Conservation (phyloP, 202 grass and related monocot species). For the Alloteropsis angusta region DNA sequence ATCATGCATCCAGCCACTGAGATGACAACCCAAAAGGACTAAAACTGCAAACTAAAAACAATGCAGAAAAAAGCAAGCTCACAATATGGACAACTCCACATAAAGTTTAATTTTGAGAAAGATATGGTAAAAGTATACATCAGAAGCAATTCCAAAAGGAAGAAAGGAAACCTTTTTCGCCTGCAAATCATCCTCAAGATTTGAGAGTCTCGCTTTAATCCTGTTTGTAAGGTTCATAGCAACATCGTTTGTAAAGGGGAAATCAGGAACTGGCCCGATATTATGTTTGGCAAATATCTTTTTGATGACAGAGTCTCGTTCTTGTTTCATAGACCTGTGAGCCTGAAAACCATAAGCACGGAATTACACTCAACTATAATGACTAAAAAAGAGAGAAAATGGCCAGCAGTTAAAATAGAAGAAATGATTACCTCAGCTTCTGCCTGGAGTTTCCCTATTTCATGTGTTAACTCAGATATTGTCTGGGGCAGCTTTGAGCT, state of each 20-base stretch:
- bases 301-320: constrained; percentile 65
- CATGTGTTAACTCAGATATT: constrained; percentile 39
- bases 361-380: constrained; percentile 9
- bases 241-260: constrained; percentile 63
- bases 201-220: constrained; percentile 50
- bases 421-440: constrained; percentile 73
- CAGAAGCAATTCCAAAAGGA: constrained; percentile 8
- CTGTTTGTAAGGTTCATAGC: constrained; percentile 61
- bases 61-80: not conserved
- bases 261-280: constrained; percentile 65
- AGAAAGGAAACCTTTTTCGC: constrained; percentile 68
- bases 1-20: not conserved
- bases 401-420: not conserved
- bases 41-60: constrained; percentile 11
- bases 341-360: constrained; percentile 55
- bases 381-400: not conserved
- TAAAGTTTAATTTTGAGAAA: not conserved
- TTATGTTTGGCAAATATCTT: constrained; percentile 74
- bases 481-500: constrained; percentile 24
- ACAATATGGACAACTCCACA: not conserved
- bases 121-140: constrained; percentile 12
- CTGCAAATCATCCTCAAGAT: constrained; percentile 74
- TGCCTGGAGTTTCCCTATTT: constrained; percentile 85
- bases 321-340: constrained; percentile 44
- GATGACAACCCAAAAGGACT: constrained; percentile 13